Evolutionary conservation across 1,284 basidiomycete species (phyloP).

Genomic region (Cryptococcus deneoformans): DNA sequence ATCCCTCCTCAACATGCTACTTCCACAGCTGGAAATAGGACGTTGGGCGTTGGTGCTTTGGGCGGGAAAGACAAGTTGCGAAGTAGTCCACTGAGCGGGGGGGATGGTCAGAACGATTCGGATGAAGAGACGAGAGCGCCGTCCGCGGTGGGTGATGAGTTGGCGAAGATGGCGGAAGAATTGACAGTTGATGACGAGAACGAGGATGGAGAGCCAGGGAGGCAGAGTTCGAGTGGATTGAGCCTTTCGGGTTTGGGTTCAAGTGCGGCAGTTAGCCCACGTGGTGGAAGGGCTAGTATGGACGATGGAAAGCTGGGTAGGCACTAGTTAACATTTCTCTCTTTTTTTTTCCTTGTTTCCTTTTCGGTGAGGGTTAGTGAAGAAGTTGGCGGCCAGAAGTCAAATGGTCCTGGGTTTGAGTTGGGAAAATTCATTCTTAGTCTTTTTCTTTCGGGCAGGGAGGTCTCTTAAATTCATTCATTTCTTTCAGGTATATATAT

Average conservation of each 20-base stretch:
- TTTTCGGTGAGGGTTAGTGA: too few species aligned
- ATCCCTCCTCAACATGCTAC: not conserved
- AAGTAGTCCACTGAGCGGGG: not conserved
- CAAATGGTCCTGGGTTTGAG: not conserved
- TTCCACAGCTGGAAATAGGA: too few species aligned
- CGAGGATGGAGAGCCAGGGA: not conserved
- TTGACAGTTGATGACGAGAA: not conserved
- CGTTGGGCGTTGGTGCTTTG: too few species aligned
- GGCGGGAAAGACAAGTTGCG: not conserved
- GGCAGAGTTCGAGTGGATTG: slow-evolving; percentile 1
- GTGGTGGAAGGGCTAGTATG: slow-evolving; percentile 17
- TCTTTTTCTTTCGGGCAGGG: not conserved
- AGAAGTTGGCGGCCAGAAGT: too few species aligned
- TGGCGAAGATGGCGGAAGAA: not conserved
- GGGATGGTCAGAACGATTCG: not conserved
- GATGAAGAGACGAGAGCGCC: not conserved
- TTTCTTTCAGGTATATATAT: not conserved
- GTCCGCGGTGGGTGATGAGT: not conserved
- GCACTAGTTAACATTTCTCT: not conserved
- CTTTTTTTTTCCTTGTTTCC: not conserved
- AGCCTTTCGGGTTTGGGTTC: not conserved
- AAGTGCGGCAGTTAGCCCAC: not conserved
- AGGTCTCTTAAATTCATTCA: not conserved
- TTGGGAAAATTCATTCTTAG: not conserved
- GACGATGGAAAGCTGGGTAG: slow-evolving; percentile 23